A percentile compares a stretch with the other conserved stretches of the same genome.
phyloP scores from a whole-genome alignment of 2,329 filamentous ascomycete species.

The Fusarium brachygibbosum region DNA sequence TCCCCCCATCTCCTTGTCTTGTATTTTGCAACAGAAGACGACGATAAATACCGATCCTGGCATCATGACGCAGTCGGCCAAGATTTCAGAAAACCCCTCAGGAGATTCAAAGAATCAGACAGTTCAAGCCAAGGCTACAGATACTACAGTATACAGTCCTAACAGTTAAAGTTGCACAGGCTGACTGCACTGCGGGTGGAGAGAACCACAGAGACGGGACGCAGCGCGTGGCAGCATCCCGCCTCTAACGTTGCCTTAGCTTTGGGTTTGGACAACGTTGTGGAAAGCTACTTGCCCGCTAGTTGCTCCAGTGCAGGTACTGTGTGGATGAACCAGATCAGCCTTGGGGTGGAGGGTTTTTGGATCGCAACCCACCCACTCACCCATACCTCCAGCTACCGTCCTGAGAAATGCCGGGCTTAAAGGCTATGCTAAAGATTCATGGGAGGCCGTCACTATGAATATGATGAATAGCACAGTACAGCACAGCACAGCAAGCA shows the following conservation, averaged over 20 bases:
- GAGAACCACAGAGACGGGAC: constrained; percentile 35
- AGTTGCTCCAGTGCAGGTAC: constrained; percentile 9
- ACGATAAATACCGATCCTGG: constrained; percentile 4
- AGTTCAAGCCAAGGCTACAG: constrained; percentile 7
- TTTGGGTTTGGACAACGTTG: neutral
- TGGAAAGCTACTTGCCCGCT: constrained; percentile 16
- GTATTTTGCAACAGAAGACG: constrained; percentile 9
- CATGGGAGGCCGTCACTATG: constrained; percentile 7
- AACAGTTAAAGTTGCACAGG: constrained; percentile 3
- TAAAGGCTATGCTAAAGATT: constrained; percentile 5
- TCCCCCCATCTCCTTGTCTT: neutral
- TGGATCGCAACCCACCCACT: constrained; percentile 17
- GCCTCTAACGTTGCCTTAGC: constrained; percentile 25
- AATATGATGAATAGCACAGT: neutral
- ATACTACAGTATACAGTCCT: neutral
- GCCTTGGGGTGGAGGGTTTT: constrained; percentile 38
- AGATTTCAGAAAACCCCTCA: constrained; percentile 3
- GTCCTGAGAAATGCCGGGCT: constrained; percentile 35
- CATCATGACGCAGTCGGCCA: constrained; percentile 11
- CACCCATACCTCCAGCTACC: neutral
- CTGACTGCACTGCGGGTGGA: constrained; percentile 30
- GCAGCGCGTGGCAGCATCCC: constrained; percentile 17
- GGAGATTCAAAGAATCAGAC: neutral
- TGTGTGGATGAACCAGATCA: constrained; percentile 36
- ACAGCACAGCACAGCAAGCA: constrained; percentile 5